These are phyloP conservation scores for Amauroascus verrucosus DNA, from an alignment of 2,329 filamentous ascomycete species.

Conservation along the genomic window DNA sequence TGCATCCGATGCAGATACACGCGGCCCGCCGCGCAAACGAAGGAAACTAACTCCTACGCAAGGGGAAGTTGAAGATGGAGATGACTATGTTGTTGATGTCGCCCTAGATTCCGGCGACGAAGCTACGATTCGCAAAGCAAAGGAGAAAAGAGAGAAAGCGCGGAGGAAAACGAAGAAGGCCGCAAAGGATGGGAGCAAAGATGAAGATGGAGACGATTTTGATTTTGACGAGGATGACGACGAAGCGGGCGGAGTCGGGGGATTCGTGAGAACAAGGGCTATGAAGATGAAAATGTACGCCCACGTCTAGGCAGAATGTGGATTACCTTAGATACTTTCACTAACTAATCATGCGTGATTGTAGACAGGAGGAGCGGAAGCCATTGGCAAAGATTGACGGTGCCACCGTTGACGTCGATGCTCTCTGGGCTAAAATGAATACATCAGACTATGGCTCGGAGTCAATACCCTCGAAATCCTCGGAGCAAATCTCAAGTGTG, in stretches of 20 bases:
- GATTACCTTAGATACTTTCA: slow-evolving; percentile 3
- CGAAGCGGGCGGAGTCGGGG: slow-evolving; percentile 40
- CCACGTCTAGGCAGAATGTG: neutral
- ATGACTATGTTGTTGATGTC: slow-evolving; percentile 20
- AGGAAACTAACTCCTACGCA: slow-evolving; percentile 27
- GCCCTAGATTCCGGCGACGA: slow-evolving; percentile 49
- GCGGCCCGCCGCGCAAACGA: slow-evolving; percentile 29
- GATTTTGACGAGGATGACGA: slow-evolving; percentile 22
- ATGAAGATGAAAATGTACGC: slow-evolving; percentile 42
- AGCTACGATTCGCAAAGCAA: slow-evolving; percentile 43
- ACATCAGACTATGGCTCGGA: slow-evolving; percentile 21
- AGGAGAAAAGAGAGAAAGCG: slow-evolving; percentile 32
- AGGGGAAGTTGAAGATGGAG: slow-evolving; percentile 16
- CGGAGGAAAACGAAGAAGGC: slow-evolving; percentile 23
- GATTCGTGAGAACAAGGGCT: slow-evolving; percentile 45
- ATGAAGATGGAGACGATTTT: slow-evolving; percentile 25
- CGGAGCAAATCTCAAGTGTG: neutral
- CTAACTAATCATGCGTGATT: slow-evolving; percentile 4
- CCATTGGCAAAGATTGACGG: slow-evolving; percentile 37
- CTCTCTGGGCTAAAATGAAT: slow-evolving; percentile 46
- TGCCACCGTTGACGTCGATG: slow-evolving; percentile 47
- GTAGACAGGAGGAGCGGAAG: slow-evolving; percentile 40
- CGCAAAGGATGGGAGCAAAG: slow-evolving; percentile 27
- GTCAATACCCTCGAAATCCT: slow-evolving; percentile 13
- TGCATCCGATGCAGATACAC: slow-evolving; percentile 23